These are phyloP conservation scores for Pouteria glomerata DNA, from an alignment of 148 eudicot genomes.

Conservation along the genomic window DNA sequence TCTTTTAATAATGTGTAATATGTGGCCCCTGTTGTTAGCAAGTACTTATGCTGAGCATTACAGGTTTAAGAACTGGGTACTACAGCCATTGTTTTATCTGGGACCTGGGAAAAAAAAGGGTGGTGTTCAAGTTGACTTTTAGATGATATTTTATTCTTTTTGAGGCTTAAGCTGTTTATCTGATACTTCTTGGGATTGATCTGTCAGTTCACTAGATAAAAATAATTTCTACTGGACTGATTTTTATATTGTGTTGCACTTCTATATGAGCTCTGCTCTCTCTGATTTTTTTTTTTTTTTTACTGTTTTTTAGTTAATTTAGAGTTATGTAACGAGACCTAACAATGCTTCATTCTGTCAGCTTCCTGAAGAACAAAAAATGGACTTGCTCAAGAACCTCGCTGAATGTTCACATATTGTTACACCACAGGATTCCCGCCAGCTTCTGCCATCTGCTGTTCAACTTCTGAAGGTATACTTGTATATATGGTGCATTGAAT, in stretches of 20 bases:
- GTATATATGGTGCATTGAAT: not conserved
- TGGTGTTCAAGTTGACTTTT: too few relatives aligned
- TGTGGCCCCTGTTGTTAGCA: too few relatives aligned
- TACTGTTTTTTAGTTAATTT: too few relatives aligned
- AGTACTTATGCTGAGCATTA: too few relatives aligned
- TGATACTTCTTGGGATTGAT: not conserved
- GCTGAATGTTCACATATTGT: constrained; percentile 80
- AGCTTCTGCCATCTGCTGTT: constrained; percentile 76
- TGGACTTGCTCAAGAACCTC: constrained; percentile 80
- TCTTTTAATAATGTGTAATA: too few relatives aligned
- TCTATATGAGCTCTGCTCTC: not conserved
- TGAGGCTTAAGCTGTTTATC: not conserved
- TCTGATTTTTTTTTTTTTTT: not conserved
- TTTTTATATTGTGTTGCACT: not conserved
- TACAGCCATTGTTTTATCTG: too few relatives aligned
- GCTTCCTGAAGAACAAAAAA: constrained; percentile 82
- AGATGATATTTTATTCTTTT: not conserved
- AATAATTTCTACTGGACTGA: not conserved
- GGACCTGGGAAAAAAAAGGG: too few relatives aligned
- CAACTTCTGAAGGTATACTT: constrained; percentile 78
- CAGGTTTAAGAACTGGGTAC: too few relatives aligned
- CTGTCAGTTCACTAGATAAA: not conserved
- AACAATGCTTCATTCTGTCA: constrained; percentile 22
- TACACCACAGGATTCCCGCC: constrained; percentile 80
- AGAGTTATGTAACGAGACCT: not conserved